phyloP scores from a whole-genome alignment of 148 eudicot species.

The Fagopyrum tataricum region DNA sequence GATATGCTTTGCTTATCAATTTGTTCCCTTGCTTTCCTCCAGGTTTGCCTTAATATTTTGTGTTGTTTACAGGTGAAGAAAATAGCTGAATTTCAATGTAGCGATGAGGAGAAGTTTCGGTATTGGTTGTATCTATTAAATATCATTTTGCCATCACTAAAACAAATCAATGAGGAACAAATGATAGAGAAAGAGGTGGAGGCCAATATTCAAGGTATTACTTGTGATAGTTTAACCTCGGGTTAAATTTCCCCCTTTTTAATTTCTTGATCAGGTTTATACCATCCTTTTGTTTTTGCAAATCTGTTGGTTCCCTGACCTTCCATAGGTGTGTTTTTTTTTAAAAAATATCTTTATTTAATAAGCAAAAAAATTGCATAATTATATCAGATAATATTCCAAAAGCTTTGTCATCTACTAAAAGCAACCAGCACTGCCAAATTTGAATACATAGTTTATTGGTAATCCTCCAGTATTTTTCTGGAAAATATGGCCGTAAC shows the following conservation, averaged over 20 bases:
- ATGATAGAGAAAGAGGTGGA: conserved; percentile 44
- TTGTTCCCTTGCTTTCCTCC: background rate
- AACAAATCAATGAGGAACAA: conserved; percentile 50
- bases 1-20: background rate
- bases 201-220: conserved; percentile 55
- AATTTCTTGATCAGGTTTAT: background rate
- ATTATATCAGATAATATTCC: background rate
- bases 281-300: background rate
- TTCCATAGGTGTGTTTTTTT: background rate
- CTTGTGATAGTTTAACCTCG: background rate
- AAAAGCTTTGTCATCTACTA: background rate
- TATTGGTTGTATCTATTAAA: conserved; percentile 29
- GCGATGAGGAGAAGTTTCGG: conserved; percentile 23
- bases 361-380: background rate
- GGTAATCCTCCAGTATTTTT: background rate
- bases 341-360: background rate
- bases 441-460: background rate
- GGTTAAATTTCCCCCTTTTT: background rate
- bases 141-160: conserved; percentile 35
- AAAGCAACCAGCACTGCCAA: background rate
- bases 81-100: conserved; percentile 16
- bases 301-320: background rate
- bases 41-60: background rate
- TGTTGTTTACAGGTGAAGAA: conserved; percentile 2
- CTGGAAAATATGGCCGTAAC: background rate